Conservation (phyloP, 495 filamentous ascomycete species). For the Cladorrhinum samala region DNA sequence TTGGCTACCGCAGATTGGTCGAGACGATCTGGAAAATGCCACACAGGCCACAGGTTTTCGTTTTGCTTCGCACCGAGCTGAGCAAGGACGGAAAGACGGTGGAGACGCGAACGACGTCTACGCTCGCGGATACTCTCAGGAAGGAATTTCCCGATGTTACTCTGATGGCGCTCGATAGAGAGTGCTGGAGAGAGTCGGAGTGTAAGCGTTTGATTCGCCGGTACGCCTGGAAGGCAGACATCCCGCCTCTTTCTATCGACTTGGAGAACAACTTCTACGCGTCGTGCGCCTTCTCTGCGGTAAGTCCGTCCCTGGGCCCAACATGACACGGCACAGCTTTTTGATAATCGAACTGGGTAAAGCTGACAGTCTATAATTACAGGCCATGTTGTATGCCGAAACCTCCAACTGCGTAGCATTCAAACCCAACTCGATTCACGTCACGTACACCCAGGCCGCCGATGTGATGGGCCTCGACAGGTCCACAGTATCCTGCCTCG, state of each 20-base stretch:
- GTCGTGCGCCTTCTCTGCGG: constrained; percentile 81
- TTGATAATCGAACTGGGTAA: too few species aligned
- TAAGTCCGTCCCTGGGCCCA: constrained; percentile 48
- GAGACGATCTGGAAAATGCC: constrained; percentile 58
- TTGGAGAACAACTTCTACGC: constrained; percentile 85
- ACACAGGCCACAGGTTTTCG: constrained; percentile 29
- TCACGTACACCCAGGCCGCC: constrained; percentile 83
- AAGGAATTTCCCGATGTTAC: constrained; percentile 54
- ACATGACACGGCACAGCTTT: too few species aligned
- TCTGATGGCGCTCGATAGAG: constrained; percentile 66
- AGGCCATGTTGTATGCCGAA: constrained; percentile 82
- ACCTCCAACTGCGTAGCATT: constrained; percentile 56
- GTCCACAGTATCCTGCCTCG: constrained; percentile 74
- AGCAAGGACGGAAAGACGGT: too few species aligned
- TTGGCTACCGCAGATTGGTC: constrained; percentile 57
- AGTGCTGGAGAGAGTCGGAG: constrained; percentile 79
- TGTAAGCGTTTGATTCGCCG: constrained; percentile 75
- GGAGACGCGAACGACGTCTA: too few species aligned
- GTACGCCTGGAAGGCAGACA: constrained; percentile 69
- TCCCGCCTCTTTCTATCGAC: constrained; percentile 69
- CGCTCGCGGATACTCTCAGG: constrained; percentile 55
- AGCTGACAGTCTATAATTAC: too few species aligned
- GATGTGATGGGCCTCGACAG: constrained; percentile 93
- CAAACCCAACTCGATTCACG: constrained; percentile 67
- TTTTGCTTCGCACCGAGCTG: constrained; percentile 42